A percentile compares a stretch with the other conserved stretches of the same genome.
Evolutionary conservation across 345 rosid species (phyloP).

Genomic region (Sapria himalayana): DNA sequence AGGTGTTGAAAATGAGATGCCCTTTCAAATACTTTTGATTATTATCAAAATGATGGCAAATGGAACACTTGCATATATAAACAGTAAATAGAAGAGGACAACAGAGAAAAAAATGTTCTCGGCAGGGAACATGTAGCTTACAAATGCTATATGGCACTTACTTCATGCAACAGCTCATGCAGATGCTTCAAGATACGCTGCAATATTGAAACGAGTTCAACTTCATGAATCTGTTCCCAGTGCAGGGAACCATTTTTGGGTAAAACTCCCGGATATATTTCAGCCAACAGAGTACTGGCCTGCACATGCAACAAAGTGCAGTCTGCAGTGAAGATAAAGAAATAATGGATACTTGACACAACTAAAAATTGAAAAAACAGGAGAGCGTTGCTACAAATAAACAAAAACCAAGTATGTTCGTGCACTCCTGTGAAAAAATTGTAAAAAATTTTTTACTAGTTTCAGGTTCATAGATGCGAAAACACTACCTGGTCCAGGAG

Average conservation of each 20-base stretch:
- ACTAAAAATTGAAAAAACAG: neutral
- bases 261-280: slow-evolving; percentile 92
- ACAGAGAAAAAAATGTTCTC: too few relatives aligned
- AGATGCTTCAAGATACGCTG: slow-evolving; percentile 59
- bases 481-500: slow-evolving; percentile 66
- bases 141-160: too few relatives aligned
- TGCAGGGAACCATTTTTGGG: slow-evolving; percentile 61
- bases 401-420: neutral
- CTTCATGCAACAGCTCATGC: slow-evolving; percentile 70
- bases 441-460: slow-evolving; percentile 2
- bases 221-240: slow-evolving; percentile 91
- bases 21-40: too few relatives aligned
- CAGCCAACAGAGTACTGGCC: slow-evolving; percentile 85
- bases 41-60: too few relatives aligned
- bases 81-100: too few relatives aligned
- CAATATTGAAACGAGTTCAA: slow-evolving; percentile 47
- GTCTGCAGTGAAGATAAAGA: neutral
- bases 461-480: slow-evolving; percentile 6
- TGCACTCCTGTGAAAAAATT: neutral
- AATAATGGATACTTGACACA: neutral
- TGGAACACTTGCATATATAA: too few relatives aligned
- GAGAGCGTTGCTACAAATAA: neutral
- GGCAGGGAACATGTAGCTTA: too few relatives aligned
- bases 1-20: too few relatives aligned
- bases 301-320: slow-evolving; percentile 12